These are phyloP conservation scores for Fusarium sublunatum DNA, from an alignment of 2,329 filamentous ascomycete genomes.

Conservation along the genomic window DNA sequence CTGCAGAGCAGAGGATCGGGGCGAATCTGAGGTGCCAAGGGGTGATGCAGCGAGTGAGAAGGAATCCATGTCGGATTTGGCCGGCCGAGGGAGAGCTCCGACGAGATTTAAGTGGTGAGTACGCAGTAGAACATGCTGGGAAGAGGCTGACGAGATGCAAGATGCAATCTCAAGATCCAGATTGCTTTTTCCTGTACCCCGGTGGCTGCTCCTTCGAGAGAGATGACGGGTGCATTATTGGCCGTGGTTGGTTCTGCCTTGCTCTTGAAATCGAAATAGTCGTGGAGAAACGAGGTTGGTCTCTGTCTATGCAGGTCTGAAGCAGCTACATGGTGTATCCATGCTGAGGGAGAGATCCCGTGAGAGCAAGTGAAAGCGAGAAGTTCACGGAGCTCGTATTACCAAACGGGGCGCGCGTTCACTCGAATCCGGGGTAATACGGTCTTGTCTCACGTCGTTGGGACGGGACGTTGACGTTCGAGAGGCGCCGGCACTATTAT, in stretches of 20 bases:
- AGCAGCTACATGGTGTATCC: conserved; percentile 23
- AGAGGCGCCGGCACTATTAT: not conserved
- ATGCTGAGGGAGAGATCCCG: not conserved
- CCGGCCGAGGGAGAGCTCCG: conserved; percentile 28
- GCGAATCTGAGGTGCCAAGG: conserved; percentile 16
- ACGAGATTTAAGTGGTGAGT: conserved; percentile 2
- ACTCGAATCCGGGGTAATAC: conserved; percentile 15
- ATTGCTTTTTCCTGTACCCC: conserved; percentile 24
- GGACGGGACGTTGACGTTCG: conserved; percentile 5
- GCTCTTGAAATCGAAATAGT: conserved; percentile 1
- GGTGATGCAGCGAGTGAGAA: conserved; percentile 1
- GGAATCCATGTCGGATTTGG: conserved; percentile 21
- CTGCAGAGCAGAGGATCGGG: conserved; percentile 23
- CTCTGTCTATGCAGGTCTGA: conserved; percentile 32
- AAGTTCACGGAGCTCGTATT: conserved; percentile 4
- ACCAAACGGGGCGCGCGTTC: conserved; percentile 2
- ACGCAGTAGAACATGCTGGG: conserved; percentile 4
- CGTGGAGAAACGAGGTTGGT: conserved; percentile 29
- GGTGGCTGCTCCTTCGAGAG: conserved; percentile 1
- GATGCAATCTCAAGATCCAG: conserved; percentile 31
- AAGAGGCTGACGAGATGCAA: conserved; percentile 16
- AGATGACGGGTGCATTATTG: not conserved
- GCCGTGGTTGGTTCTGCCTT: not conserved
- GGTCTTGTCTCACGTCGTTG: conserved; percentile 16
- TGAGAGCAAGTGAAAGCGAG: conserved; percentile 3